A percentile compares a stretch with the other conserved stretches of the same genome.
These are phyloP conservation scores for Candida sp. DNA, from an alignment of 1,139 yeast species.

Conservation along the genomic window DNA sequence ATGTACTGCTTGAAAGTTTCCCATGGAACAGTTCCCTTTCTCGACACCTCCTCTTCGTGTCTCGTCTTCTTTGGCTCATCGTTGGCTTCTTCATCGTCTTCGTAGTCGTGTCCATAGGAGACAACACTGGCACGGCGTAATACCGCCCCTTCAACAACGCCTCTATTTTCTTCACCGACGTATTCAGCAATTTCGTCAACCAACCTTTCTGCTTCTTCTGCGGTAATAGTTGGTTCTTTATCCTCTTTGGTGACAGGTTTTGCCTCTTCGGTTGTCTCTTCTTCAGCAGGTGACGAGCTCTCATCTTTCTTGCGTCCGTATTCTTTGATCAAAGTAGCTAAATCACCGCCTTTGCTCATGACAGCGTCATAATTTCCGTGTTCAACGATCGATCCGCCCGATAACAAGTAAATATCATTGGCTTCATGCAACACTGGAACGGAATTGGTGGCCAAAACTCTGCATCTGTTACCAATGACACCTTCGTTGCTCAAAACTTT, in stretches of 20 bases:
- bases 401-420: conserved; percentile 27
- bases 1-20: conserved; percentile 35
- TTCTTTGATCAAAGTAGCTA: conserved; percentile 29
- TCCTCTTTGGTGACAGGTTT: conserved; percentile 26
- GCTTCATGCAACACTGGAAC: conserved; percentile 33
- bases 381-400: conserved; percentile 29
- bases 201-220: conserved; percentile 20
- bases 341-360: conserved; percentile 32
- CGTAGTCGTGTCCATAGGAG: conserved; percentile 25
- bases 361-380: conserved; percentile 34
- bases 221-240: conserved; percentile 10
- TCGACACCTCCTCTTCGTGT: conserved; percentile 31
- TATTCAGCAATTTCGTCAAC: conserved; percentile 18
- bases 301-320: conserved; percentile 23
- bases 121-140: conserved; percentile 25
- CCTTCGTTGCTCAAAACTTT: conserved; percentile 30
- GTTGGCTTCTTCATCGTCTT: conserved; percentile 18
- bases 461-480: conserved; percentile 30
- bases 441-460: conserved; percentile 38
- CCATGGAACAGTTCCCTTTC: conserved; percentile 38
- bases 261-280: conserved; percentile 24
- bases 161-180: conserved; percentile 30
- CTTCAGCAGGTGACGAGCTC: conserved; percentile 14
- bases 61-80: conserved; percentile 26
- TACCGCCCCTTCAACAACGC: conserved; percentile 11